phyloP scores from a whole-genome alignment of 1,284 basidiomycete genomes.

The Stygiomarasmius scandens region DNA sequence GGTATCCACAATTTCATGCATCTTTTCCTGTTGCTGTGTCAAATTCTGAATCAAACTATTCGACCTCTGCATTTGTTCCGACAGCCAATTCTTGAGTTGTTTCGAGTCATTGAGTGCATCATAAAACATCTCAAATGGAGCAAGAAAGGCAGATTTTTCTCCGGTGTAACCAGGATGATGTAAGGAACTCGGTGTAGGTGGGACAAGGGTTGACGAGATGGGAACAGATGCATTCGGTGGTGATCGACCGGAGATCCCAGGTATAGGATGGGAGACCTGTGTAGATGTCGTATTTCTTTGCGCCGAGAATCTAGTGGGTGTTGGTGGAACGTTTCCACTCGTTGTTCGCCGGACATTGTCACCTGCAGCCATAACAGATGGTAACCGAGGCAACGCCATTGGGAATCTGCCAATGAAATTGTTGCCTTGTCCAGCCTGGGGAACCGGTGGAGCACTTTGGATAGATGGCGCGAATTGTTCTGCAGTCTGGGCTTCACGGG shows the following conservation, averaged over 20 bases:
- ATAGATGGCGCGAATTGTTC: slow-evolving; percentile 65
- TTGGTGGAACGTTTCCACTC: slow-evolving; percentile 65
- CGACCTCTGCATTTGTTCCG: slow-evolving; percentile 68
- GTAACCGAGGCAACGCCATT: slow-evolving; percentile 71
- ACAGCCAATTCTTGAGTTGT: slow-evolving; percentile 72
- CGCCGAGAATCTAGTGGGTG: slow-evolving; percentile 66
- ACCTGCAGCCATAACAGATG: slow-evolving; percentile 47
- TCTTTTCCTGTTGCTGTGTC: slow-evolving; percentile 56
- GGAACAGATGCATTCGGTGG: slow-evolving; percentile 59
- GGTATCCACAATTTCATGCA: slow-evolving; percentile 58
- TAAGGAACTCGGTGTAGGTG: slow-evolving; percentile 64
- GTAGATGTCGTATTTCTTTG: slow-evolving; percentile 34
- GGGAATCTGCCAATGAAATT: slow-evolving; percentile 40
- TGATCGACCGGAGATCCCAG: slow-evolving; percentile 40
- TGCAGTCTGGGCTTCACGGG: slow-evolving; percentile 54
- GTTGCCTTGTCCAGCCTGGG: slow-evolving; percentile 46
- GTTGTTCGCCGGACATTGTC: slow-evolving; percentile 48
- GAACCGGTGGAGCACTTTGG: slow-evolving; percentile 73
- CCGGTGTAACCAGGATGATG: slow-evolving; percentile 59
- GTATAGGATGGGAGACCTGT: slow-evolving; percentile 23
- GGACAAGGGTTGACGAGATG: slow-evolving; percentile 58
- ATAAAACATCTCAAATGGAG: slow-evolving; percentile 79
- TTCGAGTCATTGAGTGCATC: slow-evolving; percentile 75
- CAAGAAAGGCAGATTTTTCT: slow-evolving; percentile 74
- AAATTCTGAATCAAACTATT: slow-evolving; percentile 53